Percentiles rank a stretch among this genome's conserved stretches.
Conservation (phyloP, 2,329 filamentous ascomycete genomes). For the Epichloe sp. region DNA sequence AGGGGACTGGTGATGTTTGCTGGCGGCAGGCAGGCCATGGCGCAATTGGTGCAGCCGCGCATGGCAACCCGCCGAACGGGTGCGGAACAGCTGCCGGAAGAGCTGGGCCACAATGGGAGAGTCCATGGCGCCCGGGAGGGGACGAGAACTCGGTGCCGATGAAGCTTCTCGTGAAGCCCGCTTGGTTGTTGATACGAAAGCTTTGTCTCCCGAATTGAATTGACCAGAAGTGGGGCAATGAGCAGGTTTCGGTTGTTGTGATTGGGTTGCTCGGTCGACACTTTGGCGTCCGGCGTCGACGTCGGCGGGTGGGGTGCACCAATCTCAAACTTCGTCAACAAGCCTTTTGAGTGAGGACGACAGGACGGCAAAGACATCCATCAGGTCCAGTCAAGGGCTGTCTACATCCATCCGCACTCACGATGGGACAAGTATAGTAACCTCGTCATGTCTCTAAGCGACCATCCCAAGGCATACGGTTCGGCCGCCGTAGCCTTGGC, state of each 20-base stretch:
- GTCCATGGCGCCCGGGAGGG: constrained; percentile 51
- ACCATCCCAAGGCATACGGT: constrained; percentile 49
- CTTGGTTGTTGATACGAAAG: neutral
- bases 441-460: constrained; percentile 42
- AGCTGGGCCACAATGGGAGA: constrained; percentile 64
- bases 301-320: too few species aligned
- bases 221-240: neutral
- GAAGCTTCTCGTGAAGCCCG: neutral
- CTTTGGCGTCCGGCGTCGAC: too few species aligned
- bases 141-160: neutral
- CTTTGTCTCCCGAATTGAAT: neutral
- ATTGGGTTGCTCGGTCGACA: neutral
- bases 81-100: constrained; percentile 75
- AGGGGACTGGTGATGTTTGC: constrained; percentile 1
- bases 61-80: constrained; percentile 29
- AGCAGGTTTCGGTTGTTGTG: neutral
- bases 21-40: neutral
- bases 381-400: neutral
- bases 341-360: too few species aligned
- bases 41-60: constrained; percentile 7
- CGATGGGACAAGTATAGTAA: neutral
- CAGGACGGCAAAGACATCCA: too few species aligned
- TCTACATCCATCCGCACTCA: neutral
- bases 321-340: too few species aligned
- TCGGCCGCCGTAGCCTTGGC: constrained; percentile 54